phyloP scores from a whole-genome alignment of 441 rosid genomes.

The Raphanus hybrid region DNA sequence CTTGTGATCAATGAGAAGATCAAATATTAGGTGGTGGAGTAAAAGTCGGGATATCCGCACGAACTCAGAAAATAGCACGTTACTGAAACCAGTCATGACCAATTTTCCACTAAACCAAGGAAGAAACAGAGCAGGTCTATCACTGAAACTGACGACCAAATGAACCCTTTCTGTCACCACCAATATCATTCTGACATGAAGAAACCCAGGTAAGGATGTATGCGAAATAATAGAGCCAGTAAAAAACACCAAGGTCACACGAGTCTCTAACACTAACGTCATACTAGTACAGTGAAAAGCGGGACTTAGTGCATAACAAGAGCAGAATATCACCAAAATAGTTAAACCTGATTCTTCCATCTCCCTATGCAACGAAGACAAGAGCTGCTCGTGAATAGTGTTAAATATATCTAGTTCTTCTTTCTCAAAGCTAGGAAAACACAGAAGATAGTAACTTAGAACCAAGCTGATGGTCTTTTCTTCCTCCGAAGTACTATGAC shows the following conservation, averaged over 20 bases:
- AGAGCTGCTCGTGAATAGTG: background rate
- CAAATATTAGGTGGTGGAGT: background rate
- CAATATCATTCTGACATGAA: too few relatives aligned
- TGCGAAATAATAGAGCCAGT: too few relatives aligned
- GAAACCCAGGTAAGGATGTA: too few relatives aligned
- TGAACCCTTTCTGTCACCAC: background rate
- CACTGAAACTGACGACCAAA: background rate
- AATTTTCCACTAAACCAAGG: background rate
- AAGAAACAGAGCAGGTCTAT: background rate
- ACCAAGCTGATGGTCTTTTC: background rate
- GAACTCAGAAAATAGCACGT: background rate
- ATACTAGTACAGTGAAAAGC: background rate
- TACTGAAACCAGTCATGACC: background rate
- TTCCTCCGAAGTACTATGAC: background rate
- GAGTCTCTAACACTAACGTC: background rate
- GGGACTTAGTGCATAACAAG: background rate
- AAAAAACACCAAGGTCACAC: too few relatives aligned
- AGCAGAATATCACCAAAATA: background rate
- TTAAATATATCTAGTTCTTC: too few relatives aligned
- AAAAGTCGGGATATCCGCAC: background rate
- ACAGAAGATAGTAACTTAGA: background rate
- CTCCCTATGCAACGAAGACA: background rate
- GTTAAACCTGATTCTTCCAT: background rate
- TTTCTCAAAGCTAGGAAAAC: background rate
- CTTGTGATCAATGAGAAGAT: background rate